Base-by-base conservation (phyloP, 75 land plant species). In the Selaginella tamariscina region DNA sequence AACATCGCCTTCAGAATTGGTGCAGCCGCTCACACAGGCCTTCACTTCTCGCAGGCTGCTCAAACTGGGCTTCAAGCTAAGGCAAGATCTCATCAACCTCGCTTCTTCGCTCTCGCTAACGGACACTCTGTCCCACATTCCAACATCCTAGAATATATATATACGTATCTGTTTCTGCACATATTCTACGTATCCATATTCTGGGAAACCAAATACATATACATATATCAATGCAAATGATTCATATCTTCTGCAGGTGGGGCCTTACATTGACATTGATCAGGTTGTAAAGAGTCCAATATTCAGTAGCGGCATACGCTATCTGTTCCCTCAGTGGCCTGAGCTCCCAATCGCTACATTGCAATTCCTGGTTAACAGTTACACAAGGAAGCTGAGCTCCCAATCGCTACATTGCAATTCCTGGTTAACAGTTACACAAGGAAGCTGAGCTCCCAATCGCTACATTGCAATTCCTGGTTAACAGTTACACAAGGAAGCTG, bases 331-430 rank as follows among this genome's bases (percentile, higher is more conserved):
- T 75, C 20, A 95, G 83, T 55, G 99, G 99, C 33, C 99, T 85
- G 24, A 65, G 73, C 70, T 93, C 93, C 99, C 99, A 95, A 67
- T 95, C 87, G 73, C 99, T 95, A 66, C 96, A 90, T 68, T 95
- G 99, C 65, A 88, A 74, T 72, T 85, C 96, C 99, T 95, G 78
- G 65, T 39, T 32, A 23, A 33, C 33, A 13, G 23, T 27, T n/a
- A 24, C 30, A 54, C 5, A 24, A 65, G 31, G 5, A 29, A 29
- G 20, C 66, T 24, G 2, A 29, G n/a, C n/a, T n/a, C n/a, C n/a
- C 99, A 95, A 67, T 95, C 87, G 73, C 99, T 95, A 66, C 96
- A 90, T 68, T 95, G 99, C 65, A 88, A 74, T 72, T 85, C 96
- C 99, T 95, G 78, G 65, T 39, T 32, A 23, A 33, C 33, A 13